Evolutionary conservation across 179 eudicot genomes (phyloP), one percentile per base, ranked within the genome.

Genomic region (Nepenthes alata): DNA sequence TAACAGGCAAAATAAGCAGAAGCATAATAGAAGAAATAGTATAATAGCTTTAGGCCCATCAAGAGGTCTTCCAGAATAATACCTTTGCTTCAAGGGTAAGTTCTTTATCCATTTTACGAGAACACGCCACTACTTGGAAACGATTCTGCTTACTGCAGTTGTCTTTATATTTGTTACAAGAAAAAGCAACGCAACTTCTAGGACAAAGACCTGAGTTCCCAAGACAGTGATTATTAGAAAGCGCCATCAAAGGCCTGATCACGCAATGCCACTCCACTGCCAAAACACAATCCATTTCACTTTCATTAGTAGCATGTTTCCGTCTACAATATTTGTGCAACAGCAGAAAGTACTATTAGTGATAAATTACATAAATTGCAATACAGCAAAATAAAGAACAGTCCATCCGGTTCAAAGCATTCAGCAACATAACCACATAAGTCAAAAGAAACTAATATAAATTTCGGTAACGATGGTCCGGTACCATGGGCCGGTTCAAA

Each of bases 111-210:
- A 45, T 45, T 37, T 53, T 62, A 35, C 63, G 16, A 47, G 70
- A 53, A 38, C 74, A 72, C 3, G 76, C 74, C 76, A 62, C 56
- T 58, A 68, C 70, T 37, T 59, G 67, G 45, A 76, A 58, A 10
- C 35, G 64, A 35, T 58, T 68, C 36, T 62, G 69, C 67, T 49
- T 75, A 37, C 45, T 50, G 48, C 57, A 65, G 51, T 50, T 59
- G 9, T 34, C 59, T 15, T 44, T 63, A 37, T 10, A 16, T 53
- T 11, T 10, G 52, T 25, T 63, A 39, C 49, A 10, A 11, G 71
- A 38, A 41, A 54, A 54, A 49, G 3, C 11, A 16, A 70, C 65
- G 25, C 25, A 25, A 25, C 41, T 16, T 47, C 47, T 53, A 51
- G 36, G 65, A 38, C 60, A 64, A 37, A 68, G 14, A 15, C 59